Conservation (phyloP, 305 asterid species). For the Vinca major region DNA sequence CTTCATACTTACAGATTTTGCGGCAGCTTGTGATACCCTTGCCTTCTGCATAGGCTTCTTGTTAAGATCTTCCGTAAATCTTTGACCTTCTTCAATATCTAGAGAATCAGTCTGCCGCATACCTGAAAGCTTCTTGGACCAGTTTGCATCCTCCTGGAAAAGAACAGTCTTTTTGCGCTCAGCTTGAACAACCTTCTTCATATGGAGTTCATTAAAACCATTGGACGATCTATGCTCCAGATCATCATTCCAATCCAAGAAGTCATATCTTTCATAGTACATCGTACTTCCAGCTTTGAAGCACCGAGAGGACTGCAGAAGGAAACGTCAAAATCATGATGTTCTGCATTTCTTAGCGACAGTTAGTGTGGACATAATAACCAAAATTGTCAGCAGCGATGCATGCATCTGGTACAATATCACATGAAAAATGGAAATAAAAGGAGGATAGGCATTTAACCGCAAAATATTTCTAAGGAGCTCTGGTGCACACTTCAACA, state of each 20-base stretch:
- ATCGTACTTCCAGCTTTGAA: constrained; percentile 28
- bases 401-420: neutral
- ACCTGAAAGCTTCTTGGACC: constrained; percentile 17
- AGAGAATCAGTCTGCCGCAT: constrained; percentile 21
- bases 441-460: neutral
- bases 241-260: constrained; percentile 24
- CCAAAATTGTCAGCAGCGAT: constrained; percentile 10
- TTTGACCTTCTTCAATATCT: constrained; percentile 65
- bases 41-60: constrained; percentile 18
- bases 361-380: constrained; percentile 17
- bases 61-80: constrained; percentile 26
- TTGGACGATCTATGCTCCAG: constrained; percentile 18
- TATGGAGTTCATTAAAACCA: constrained; percentile 13
- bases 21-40: constrained; percentile 15
- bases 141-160: constrained; percentile 20
- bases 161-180: constrained; percentile 10
- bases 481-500: neutral
- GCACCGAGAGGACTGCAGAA: constrained; percentile 46
- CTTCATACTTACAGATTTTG: constrained; percentile 13
- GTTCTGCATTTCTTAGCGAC: constrained; percentile 19
- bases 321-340: constrained; percentile 30
- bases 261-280: constrained; percentile 21
- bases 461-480: neutral
- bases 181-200: constrained; percentile 16
- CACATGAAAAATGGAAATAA: constrained; percentile 2